phyloP scores from a whole-genome alignment of 2,329 filamentous ascomycete species.

The Penicillium olsonii region DNA sequence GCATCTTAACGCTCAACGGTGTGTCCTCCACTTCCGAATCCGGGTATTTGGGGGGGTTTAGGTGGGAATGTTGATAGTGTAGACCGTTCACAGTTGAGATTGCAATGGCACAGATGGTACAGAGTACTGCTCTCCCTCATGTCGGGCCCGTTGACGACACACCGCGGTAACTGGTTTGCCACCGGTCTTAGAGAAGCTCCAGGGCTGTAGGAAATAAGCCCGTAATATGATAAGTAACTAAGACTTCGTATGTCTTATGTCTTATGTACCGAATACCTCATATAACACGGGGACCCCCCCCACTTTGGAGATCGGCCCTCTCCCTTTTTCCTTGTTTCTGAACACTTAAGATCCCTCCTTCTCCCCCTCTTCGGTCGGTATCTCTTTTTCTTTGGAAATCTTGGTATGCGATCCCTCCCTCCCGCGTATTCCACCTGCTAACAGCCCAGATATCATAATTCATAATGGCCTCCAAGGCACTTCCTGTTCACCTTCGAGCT shows the following conservation, averaged over 20 bases:
- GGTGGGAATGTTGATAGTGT: neutral
- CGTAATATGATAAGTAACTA: neutral
- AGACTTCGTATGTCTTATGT: neutral
- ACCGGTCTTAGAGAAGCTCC: neutral
- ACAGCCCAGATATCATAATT: constrained; percentile 3
- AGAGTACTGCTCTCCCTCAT: too few relatives aligned
- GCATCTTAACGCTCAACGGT: neutral
- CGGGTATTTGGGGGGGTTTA: neutral
- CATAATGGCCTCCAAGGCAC: constrained; percentile 73
- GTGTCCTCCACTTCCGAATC: neutral
- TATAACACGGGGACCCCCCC: neutral
- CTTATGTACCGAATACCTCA: neutral
- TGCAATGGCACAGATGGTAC: too few relatives aligned
- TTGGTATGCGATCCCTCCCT: neutral
- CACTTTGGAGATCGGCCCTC: neutral
- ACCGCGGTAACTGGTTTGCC: neutral
- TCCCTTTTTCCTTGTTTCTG: constrained; percentile 2
- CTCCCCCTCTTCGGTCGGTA: constrained; percentile 13
- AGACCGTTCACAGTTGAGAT: neutral
- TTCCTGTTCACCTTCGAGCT: constrained; percentile 76
- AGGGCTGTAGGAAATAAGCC: neutral
- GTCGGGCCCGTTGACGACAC: neutral
- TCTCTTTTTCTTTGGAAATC: neutral
- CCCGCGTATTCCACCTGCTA: constrained; percentile 8
- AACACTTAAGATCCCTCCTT: neutral